Evolutionary conservation across 805 yeast genomes (phyloP).

Genomic region (Yamadazyma ubonensis): DNA sequence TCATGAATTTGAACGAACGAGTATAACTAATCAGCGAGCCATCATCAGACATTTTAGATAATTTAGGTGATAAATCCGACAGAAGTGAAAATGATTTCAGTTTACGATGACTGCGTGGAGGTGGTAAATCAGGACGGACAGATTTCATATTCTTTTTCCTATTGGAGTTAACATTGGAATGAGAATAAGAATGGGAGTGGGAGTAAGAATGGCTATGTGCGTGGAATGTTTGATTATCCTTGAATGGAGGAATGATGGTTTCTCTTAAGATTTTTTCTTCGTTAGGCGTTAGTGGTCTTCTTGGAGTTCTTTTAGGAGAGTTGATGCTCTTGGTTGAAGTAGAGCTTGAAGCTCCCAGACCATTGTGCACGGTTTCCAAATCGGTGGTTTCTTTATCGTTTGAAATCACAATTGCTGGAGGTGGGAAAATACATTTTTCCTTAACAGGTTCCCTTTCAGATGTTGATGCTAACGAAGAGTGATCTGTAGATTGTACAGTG

Average conservation of each 20-base stretch:
- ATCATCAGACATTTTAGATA: constrained; percentile 17
- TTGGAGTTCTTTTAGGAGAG: constrained; percentile 9
- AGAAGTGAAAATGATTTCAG: constrained; percentile 23
- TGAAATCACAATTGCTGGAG: constrained; percentile 8
- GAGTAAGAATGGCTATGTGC: neutral
- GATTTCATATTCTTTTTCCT: constrained; percentile 2
- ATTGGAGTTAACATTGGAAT: neutral
- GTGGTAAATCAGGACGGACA: neutral
- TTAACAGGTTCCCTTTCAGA: constrained; percentile 5
- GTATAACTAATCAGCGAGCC: constrained; percentile 11
- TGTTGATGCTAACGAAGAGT: constrained; percentile 23
- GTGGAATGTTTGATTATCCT: constrained; percentile 3
- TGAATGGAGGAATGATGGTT: constrained; percentile 28
- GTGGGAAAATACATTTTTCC: neutral
- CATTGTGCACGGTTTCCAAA: constrained; percentile 2
- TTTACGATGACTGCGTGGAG: constrained; percentile 18
- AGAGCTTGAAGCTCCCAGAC: neutral
- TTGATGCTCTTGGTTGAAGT: neutral
- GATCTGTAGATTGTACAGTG: constrained; percentile 31
- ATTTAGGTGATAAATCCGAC: constrained; percentile 21
- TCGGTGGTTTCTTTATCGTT: constrained; percentile 7
- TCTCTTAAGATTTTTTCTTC: constrained; percentile 24
- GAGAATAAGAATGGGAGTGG: neutral
- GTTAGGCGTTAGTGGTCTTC: constrained; percentile 21
- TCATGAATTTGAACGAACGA: constrained; percentile 20